Conservation (phyloP, 2,329 filamentous ascomycete genomes). For the Colletotrichum sp. region DNA sequence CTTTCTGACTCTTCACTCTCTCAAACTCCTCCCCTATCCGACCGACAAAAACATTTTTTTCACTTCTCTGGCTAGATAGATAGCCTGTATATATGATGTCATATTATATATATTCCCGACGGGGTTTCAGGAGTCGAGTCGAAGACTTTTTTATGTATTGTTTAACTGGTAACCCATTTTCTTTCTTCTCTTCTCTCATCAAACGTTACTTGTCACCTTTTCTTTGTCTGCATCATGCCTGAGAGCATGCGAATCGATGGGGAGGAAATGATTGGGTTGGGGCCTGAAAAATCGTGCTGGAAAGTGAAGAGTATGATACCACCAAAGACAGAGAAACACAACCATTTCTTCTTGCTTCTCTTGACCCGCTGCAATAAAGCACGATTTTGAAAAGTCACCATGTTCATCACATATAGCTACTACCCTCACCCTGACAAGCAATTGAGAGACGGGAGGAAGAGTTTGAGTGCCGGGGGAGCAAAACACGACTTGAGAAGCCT, state of each 20-base stretch:
- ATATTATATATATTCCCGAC: conserved; percentile 28
- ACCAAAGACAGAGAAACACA: neutral
- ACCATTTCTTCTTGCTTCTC: neutral
- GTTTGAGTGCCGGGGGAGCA: neutral
- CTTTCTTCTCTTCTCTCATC: neutral
- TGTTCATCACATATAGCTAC: neutral
- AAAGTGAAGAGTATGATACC: conserved; percentile 13
- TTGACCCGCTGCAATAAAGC: conserved; percentile 5
- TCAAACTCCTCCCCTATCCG: conserved; percentile 9
- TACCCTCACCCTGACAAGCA: neutral
- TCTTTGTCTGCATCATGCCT: neutral
- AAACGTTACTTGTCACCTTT: neutral
- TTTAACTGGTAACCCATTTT: conserved; percentile 17
- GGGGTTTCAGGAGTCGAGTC: conserved; percentile 21
- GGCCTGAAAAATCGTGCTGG: neutral
- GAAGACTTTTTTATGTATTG: conserved; percentile 20
- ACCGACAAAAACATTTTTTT: conserved; percentile 5
- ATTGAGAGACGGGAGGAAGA: neutral
- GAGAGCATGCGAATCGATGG: neutral
- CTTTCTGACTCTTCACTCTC: conserved; percentile 15
- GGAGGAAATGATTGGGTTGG: neutral
- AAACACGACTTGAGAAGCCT: neutral
- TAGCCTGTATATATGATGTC: conserved; percentile 30
- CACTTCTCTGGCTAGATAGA: conserved; percentile 23
- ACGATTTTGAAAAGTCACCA: conserved; percentile 1